Conservation (phyloP, 1,284 basidiomycete genomes). For the Malassezia yamatoensis region DNA sequence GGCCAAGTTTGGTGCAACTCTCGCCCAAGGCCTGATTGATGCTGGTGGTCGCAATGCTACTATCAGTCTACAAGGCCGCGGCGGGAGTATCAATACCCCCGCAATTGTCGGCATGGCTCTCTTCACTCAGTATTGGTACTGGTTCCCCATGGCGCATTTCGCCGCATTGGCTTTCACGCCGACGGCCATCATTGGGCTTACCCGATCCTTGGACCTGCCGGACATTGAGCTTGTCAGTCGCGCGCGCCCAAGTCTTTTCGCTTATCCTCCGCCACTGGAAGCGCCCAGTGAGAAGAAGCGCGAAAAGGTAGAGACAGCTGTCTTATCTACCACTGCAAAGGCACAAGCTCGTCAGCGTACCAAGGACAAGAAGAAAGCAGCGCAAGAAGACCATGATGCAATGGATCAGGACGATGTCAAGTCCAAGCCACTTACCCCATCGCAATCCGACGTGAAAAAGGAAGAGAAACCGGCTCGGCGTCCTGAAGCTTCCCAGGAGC, state of each 20-base stretch:
- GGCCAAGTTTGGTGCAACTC: conserved; percentile 47
- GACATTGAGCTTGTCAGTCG: conserved; percentile 40
- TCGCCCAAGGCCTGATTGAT: conserved; percentile 44
- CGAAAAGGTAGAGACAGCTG: conserved; percentile 46
- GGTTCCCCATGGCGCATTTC: conserved; percentile 48
- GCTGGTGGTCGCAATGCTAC: conserved; percentile 47
- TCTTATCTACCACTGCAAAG: conserved; percentile 43
- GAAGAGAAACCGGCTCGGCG: conserved; percentile 52
- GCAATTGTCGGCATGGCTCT: conserved; percentile 48
- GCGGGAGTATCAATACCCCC: conserved; percentile 42
- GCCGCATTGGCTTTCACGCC: conserved; percentile 45
- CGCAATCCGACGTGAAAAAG: conserved; percentile 22
- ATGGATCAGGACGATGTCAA: conserved; percentile 36
- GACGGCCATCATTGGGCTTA: conserved; percentile 43
- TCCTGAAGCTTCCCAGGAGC: conserved; percentile 65
- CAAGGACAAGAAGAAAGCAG: conserved; percentile 39
- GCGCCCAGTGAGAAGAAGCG: conserved; percentile 42
- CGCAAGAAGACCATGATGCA: conserved; percentile 24
- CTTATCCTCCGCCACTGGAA: conserved; percentile 41
- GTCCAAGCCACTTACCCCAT: conserved; percentile 4
- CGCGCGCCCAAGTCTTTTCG: conserved; percentile 43
- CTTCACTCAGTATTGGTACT: conserved; percentile 49
- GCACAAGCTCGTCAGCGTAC: conserved; percentile 41
- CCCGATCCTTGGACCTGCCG: conserved; percentile 38
- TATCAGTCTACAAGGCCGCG: conserved; percentile 41